A percentile compares a stretch with the other conserved stretches of the same genome.
Evolutionary conservation across 2,329 filamentous ascomycete species (phyloP).

Genomic region (Aspergillus sp.): DNA sequence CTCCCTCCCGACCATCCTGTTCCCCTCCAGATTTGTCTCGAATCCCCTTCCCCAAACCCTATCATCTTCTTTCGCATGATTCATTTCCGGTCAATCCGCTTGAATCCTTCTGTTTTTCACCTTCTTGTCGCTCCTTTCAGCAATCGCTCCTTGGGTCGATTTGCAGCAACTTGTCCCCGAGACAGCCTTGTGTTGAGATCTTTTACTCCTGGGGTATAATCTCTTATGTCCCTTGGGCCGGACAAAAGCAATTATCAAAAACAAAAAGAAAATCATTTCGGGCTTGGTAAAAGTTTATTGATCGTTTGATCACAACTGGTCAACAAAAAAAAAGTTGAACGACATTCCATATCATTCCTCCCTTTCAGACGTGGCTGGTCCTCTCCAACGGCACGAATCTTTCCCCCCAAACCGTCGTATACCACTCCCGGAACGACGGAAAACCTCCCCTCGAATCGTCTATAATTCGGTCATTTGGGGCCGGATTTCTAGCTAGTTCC

Average conservation of each 20-base stretch:
- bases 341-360: slow-evolving; percentile 22
- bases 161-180: slow-evolving; percentile 5
- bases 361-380: slow-evolving; percentile 29
- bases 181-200: slow-evolving; percentile 14
- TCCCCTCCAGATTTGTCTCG: slow-evolving; percentile 1
- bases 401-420: slow-evolving; percentile 10
- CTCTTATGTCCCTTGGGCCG: background rate
- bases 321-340: slow-evolving; percentile 11
- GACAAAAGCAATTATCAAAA: background rate
- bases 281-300: slow-evolving; percentile 2
- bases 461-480: slow-evolving; percentile 35
- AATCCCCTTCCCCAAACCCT: background rate
- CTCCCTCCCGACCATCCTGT: background rate
- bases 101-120: background rate
- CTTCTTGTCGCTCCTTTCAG: background rate
- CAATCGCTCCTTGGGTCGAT: background rate
- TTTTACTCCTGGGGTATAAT: slow-evolving; percentile 20
- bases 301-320: slow-evolving; percentile 10
- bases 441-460: background rate
- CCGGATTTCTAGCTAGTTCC: slow-evolving; percentile 38
- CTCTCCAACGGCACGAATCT: slow-evolving; percentile 17
- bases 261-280: slow-evolving; percentile 3
- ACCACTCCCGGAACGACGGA: background rate
- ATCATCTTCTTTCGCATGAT: background rate
- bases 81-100: background rate